Percentiles rank a stretch among this genome's conserved stretches.
These are phyloP conservation scores for Pseudonitzschia delicatissima DNA, from an alignment of 108 stramenopile genomes.

Conservation along the genomic window DNA sequence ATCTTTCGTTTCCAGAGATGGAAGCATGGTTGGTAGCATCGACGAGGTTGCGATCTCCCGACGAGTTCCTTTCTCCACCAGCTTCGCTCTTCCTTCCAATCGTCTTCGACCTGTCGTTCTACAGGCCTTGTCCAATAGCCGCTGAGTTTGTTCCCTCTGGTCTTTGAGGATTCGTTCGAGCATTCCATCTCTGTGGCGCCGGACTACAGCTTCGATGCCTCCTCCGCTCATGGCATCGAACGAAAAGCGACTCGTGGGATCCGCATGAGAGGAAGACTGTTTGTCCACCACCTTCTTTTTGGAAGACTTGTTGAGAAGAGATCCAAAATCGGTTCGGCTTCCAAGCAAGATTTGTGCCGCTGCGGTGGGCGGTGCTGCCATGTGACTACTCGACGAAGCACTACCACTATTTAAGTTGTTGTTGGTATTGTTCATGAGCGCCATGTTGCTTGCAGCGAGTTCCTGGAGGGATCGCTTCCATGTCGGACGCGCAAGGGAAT, in stretches of 20 bases:
- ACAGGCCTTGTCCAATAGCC: constrained; percentile 22
- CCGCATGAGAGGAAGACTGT: no score
- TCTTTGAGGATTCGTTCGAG: constrained; percentile 29
- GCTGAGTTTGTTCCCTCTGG: constrained; percentile 21
- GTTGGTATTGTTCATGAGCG: neutral
- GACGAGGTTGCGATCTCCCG: constrained; percentile 28
- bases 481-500: constrained; percentile 18
- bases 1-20: no score
- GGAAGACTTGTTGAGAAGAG: constrained; percentile 3
- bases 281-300: neutral
- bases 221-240: neutral
- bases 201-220: constrained; percentile 15
- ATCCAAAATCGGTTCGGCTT: constrained; percentile 26
- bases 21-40: constrained; percentile 11
- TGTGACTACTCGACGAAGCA: neutral
- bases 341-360: constrained; percentile 21
- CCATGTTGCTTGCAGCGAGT: constrained; percentile 23
- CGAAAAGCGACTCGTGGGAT: neutral
- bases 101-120: constrained; percentile 31
- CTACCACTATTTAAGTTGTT: neutral
- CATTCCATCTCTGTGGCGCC: constrained; percentile 28
- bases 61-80: constrained; percentile 43
- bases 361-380: constrained; percentile 11
- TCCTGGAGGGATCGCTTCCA: constrained; percentile 30
- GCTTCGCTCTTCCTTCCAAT: constrained; percentile 40